These are phyloP conservation scores for Podaxis rugospora DNA, from an alignment of 768 basidiomycete genomes.

Conservation along the genomic window DNA sequence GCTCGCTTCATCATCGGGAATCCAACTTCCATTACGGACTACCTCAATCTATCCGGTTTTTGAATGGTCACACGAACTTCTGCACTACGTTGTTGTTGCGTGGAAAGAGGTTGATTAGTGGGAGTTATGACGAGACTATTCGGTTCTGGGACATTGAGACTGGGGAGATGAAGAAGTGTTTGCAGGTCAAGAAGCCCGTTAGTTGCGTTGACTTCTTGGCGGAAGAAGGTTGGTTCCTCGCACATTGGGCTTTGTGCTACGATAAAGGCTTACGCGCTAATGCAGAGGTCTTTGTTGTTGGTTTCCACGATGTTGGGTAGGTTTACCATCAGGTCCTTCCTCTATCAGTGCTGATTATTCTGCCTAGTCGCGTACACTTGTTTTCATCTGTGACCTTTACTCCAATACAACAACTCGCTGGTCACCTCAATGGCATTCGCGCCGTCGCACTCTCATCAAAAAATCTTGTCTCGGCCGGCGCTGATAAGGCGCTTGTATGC, in stretches of 20 bases:
- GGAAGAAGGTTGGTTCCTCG: conserved; percentile 56
- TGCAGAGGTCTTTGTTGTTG: conserved; percentile 84
- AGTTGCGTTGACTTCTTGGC: conserved; percentile 85
- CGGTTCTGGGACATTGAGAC: conserved; percentile 84
- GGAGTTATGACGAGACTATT: conserved; percentile 90
- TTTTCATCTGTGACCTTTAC: conserved; percentile 84
- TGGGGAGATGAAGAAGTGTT: conserved; percentile 62
- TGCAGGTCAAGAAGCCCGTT: conserved; percentile 85
- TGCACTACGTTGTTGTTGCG: conserved; percentile 77
- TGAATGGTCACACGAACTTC: conserved; percentile 83
- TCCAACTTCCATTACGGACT: conserved; percentile 74
- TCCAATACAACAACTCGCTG: conserved; percentile 78
- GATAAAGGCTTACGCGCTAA: not conserved
- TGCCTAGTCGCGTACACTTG: conserved; percentile 73
- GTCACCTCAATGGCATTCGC: conserved; percentile 86
- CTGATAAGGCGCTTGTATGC: conserved; percentile 70
- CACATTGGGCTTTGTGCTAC: not conserved
- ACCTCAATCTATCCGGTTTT: conserved; percentile 73
- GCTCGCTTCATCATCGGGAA: conserved; percentile 80
- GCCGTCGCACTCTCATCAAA: conserved; percentile 83
- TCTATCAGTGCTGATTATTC: not conserved
- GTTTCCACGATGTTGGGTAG: conserved; percentile 89
- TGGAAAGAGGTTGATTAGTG: conserved; percentile 81
- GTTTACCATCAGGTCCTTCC: conserved; percentile 17
- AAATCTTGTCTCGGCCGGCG: conserved; percentile 85